These are phyloP conservation scores for Boletus rubropictus DNA, from an alignment of 768 basidiomycete genomes.

Conservation along the genomic window DNA sequence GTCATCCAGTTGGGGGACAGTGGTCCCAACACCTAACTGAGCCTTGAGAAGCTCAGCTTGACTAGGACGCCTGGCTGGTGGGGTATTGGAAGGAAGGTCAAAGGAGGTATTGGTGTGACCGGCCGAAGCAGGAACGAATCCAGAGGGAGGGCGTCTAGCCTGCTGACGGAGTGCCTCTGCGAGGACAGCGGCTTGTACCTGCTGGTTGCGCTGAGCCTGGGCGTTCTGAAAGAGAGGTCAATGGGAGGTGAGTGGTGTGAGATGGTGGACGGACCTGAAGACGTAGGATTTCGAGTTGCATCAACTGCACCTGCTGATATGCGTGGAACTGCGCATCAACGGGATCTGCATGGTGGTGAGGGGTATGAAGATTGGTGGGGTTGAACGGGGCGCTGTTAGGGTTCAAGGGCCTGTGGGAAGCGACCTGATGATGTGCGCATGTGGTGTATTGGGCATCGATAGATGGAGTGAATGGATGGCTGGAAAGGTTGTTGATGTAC, in stretches of 20 bases:
- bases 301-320: slow-evolving; percentile 71
- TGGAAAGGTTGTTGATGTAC: slow-evolving; percentile 39
- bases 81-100: slow-evolving; percentile 54
- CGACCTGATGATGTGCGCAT: slow-evolving; percentile 60
- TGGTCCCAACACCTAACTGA: slow-evolving; percentile 43
- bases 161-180: slow-evolving; percentile 54
- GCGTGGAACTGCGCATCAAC: slow-evolving; percentile 52
- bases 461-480: slow-evolving; percentile 61
- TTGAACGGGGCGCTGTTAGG: slow-evolving; percentile 45
- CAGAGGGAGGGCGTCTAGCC: slow-evolving; percentile 28
- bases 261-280: slow-evolving; percentile 54
- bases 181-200: slow-evolving; percentile 67
- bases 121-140: slow-evolving; percentile 59
- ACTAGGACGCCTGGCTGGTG: slow-evolving; percentile 60
- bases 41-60: slow-evolving; percentile 64
- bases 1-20: slow-evolving; percentile 38
- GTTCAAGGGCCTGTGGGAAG: slow-evolving; percentile 48
- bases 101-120: slow-evolving; percentile 60
- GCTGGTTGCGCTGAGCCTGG: slow-evolving; percentile 54
- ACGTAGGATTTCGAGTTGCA: slow-evolving; percentile 77
- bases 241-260: not conserved
- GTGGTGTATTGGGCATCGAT: slow-evolving; percentile 63
- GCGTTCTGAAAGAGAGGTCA: slow-evolving; percentile 40
- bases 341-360: slow-evolving; percentile 36
- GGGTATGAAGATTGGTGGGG: slow-evolving; percentile 35